Evolutionary conservation across 768 basidiomycete genomes (phyloP), one percentile per base, ranked within the genome.

Genomic region (Russula virescens): DNA sequence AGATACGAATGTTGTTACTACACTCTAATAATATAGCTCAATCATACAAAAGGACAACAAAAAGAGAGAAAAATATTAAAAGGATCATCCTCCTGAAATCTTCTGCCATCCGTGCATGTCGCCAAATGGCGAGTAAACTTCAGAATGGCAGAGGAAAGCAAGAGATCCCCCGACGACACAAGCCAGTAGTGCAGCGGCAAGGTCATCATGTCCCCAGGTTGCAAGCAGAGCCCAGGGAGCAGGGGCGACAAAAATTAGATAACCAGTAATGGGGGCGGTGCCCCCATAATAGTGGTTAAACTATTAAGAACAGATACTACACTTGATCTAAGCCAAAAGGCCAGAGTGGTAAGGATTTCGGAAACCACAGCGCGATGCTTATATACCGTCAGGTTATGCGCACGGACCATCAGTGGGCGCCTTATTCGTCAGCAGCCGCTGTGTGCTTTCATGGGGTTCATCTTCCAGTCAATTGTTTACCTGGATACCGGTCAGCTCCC

Each of bases 291-390:
- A 71, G 70, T 71, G 70, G 70, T 85, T 83, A 84, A 83, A 84
- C 83, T 84, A 83, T 84, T 84, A 88, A 89, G 87, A 89, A 89
- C 88, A 91, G 88, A 89, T 91, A 91, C 89, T 90, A 91, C 89
- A 91, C 89, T 90, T 90, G 88, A 90, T 91, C 89, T 89, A 90
- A 91, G 89, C 89, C 88, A 90, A 89, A 88, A 89, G 88, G 87
- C 87, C 87, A 88, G 87, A 89, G 87, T 88, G 87, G 87, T 87
- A 79, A 85, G 65, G 76, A 64, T 13, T 53, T 19, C 11, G 5
- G 19, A 0, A 0, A 31, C 5, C 19, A 8, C 38, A 18, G 16
- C 0, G 50, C 26, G 7, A 23, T 0, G 31, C 5, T 66, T 66
- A 28, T 66, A 64, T 66, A 66, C 25, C 2, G 11, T 1, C 31